These are phyloP conservation scores for Candida pseudofarinosa DNA, from an alignment of 805 yeast genomes.

Conservation along the genomic window DNA sequence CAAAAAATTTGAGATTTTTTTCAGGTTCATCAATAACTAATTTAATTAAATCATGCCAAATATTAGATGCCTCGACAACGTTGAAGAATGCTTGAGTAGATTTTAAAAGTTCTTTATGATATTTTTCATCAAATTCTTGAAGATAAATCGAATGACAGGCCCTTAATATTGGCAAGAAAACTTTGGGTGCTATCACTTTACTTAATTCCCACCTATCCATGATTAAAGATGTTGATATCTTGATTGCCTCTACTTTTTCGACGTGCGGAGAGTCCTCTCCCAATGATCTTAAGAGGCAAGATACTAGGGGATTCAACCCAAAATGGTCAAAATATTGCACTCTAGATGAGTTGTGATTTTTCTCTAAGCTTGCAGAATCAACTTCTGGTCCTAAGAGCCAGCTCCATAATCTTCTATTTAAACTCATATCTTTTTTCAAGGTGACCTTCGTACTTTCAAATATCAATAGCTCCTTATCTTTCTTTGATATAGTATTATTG, in stretches of 20 bases:
- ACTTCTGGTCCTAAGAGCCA: constrained; percentile 85
- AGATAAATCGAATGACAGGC: constrained; percentile 31
- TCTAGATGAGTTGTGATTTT: constrained; percentile 21
- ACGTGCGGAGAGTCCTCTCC: constrained; percentile 15
- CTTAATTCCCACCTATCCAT: constrained; percentile 97
- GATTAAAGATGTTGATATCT: constrained; percentile 59
- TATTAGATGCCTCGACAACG: constrained; percentile 73
- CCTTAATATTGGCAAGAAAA: constrained; percentile 62
- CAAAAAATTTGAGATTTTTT: constrained; percentile 40
- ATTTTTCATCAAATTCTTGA: constrained; percentile 6
- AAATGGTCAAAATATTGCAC: constrained; percentile 55
- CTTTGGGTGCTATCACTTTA: constrained; percentile 60
- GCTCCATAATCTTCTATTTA: constrained; percentile 89
- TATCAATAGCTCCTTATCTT: constrained; percentile 57
- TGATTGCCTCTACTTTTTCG: constrained; percentile 49
- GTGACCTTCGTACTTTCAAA: constrained; percentile 66
- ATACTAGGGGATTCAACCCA: constrained; percentile 48
- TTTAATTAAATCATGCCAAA: constrained; percentile 63
- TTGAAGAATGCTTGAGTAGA: constrained; percentile 75
- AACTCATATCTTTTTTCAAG: constrained; percentile 84
- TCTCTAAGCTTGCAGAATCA: constrained; percentile 9
- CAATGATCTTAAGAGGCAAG: constrained; percentile 52
- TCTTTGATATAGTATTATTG: constrained; percentile 40
- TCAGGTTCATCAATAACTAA: constrained; percentile 33
- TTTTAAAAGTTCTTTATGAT: constrained; percentile 43